Base-by-base conservation (phyloP, 441 rosid species). In the Euphorbia schlechtendalii region DNA sequence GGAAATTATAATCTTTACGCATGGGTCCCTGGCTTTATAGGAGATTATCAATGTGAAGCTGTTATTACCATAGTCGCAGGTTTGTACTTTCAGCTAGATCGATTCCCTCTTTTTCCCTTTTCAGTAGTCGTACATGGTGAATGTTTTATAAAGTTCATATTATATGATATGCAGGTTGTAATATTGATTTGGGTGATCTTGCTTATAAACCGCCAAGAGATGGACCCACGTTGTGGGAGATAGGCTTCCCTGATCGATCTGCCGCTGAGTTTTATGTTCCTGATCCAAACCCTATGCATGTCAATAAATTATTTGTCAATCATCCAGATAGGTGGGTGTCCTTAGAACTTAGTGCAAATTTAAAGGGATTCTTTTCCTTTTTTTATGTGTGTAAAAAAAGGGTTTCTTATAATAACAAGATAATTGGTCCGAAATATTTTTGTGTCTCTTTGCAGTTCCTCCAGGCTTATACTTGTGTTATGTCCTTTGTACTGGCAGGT, bases 181-280 rank as follows among this genome's bases (percentile, higher is more conserved):
- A 78, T 60, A 75, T 78, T 53, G 86, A 83, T n/a, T 9, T 86
- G 78, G 88, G 94, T 56, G 78, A 78, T 71, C 79, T 89, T 34
- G 80, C 86, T 8, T 86, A 81, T 70, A 80, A 86, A 71, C 96
- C 96, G 59, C 93, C 87, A 9, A 85, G 96, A 77, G 85, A 87
- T 70, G 97, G 99, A 14, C 89, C 94, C 22, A 90, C 99, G 0
- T 34, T 94, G 63, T 94, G 97, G 99, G 99, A 94, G 73, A 90
- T 94, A 30, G 99, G 97, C 60, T 70, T 80, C 63, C 94, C 97
- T 48, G 86, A 89, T 76, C 88, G 96, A 61, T 81, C 92, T 52
- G 93, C 97, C n/a, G 88, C 88, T 25, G 88, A 90, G 61, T 94
- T 86, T 72, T 86, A 75, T 65, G 72, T 91, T 68, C 99, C 97